Percentiles rank a stretch among this genome's conserved stretches.
These are phyloP conservation scores for Sugiyamaella lignohabitans DNA, from an alignment of 805 yeast species.

Conservation along the genomic window DNA sequence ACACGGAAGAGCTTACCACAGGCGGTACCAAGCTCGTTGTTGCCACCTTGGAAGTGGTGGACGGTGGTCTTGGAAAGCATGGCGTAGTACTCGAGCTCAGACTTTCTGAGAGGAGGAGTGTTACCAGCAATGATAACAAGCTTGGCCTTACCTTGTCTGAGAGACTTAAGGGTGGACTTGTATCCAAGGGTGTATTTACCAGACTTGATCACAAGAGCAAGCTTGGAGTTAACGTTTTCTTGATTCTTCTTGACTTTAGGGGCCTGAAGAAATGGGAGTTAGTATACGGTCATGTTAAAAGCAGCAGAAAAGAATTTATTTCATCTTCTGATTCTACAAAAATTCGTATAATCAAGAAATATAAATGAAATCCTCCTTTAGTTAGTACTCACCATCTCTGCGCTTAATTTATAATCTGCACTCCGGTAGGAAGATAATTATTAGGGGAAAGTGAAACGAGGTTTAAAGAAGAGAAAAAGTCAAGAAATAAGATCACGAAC, in stretches of 20 bases:
- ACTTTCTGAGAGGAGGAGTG: constrained; percentile 99
- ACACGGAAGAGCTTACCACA: constrained; percentile 99
- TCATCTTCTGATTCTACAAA: not conserved
- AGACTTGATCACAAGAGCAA: constrained; percentile 96
- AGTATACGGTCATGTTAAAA: too few relatives aligned
- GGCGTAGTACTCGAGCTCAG: constrained; percentile 99
- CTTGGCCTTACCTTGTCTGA: constrained; percentile 99
- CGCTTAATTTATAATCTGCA: constrained; percentile 55
- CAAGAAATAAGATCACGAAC: too few relatives aligned
- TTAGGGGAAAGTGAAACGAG: not conserved
- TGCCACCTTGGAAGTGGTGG: constrained; percentile 99
- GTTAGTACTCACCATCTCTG: constrained; percentile 94
- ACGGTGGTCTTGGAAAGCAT: constrained; percentile 93
- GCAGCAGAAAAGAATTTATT: constrained; percentile 16
- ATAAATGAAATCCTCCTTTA: not conserved
- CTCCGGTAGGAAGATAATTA: constrained; percentile 66
- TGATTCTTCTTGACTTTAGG: constrained; percentile 85
- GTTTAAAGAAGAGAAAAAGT: not conserved
- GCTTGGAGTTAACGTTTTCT: constrained; percentile 96
- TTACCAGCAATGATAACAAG: constrained; percentile 95
- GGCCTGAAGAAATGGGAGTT: constrained; percentile 57
- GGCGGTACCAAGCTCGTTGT: constrained; percentile 99
- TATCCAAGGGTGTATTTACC: constrained; percentile 99
- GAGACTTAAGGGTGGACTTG: constrained; percentile 97
- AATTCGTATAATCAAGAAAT: too few relatives aligned